A percentile compares a stretch with the other conserved stretches of the same genome.
Conservation (phyloP, 331 rosid species). For the Prunus yedoensis region DNA sequence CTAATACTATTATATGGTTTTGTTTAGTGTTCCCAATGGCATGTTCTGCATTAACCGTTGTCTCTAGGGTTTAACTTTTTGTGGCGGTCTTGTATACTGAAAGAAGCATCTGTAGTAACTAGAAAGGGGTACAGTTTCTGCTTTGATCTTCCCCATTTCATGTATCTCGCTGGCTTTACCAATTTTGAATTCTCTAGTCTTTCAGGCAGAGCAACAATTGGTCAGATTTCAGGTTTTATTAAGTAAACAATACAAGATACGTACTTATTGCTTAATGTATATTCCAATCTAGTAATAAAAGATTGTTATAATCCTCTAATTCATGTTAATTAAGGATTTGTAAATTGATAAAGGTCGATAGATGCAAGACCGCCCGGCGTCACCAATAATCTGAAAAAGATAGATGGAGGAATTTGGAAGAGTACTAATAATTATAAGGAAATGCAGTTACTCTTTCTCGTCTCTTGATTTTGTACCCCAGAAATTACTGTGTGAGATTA, state of each 20-base stretch:
- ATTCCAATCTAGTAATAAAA: too few relatives aligned
- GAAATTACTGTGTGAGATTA: neutral
- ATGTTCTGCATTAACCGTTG: conserved; percentile 27
- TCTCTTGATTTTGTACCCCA: neutral
- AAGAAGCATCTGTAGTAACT: conserved; percentile 11
- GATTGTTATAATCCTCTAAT: too few relatives aligned
- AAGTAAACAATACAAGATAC: neutral
- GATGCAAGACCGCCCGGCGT: neutral
- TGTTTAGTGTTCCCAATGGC: conserved; percentile 40
- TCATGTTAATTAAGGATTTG: neutral
- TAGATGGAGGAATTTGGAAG: neutral
- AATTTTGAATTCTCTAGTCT: conserved; percentile 6
- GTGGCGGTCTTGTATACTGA: conserved; percentile 26
- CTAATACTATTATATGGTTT: conserved; percentile 17
- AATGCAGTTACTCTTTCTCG: neutral
- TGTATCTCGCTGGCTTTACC: neutral
- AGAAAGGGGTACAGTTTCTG: conserved; percentile 13
- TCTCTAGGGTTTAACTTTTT: conserved; percentile 45
- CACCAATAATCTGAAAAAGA: neutral
- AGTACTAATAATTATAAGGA: neutral
- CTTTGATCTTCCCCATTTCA: conserved; percentile 25
- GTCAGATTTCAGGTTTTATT: conserved; percentile 7
- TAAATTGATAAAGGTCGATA: neutral
- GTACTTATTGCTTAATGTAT: too few relatives aligned
- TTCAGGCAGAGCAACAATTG: neutral